A percentile compares a stretch with the other conserved stretches of the same genome.
phyloP scores from a whole-genome alignment of 768 basidiomycete species.

The Pluteus cervinus region DNA sequence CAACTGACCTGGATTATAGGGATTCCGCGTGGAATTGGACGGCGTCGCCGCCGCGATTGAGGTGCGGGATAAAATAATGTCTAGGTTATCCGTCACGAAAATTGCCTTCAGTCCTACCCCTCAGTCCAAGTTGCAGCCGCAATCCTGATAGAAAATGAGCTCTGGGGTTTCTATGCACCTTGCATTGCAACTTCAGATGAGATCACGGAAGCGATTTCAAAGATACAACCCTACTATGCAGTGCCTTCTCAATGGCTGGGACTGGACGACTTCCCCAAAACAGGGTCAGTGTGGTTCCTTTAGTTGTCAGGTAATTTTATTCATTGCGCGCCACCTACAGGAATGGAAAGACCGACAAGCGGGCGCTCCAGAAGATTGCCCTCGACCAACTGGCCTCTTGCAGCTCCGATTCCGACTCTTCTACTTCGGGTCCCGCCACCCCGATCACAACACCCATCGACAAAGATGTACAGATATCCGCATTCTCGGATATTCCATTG shows the following conservation, averaged over 20 bases:
- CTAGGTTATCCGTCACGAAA: slow-evolving; percentile 1
- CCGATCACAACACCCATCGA: too few relatives aligned
- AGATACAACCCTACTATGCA: slow-evolving; percentile 55
- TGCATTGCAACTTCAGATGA: slow-evolving; percentile 24
- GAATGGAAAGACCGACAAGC: slow-evolving; percentile 47
- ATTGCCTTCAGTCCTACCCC: slow-evolving; percentile 26
- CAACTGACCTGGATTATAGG: slow-evolving; percentile 21
- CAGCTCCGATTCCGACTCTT: too few relatives aligned
- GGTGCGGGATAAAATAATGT: slow-evolving; percentile 21
- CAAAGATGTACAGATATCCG: too few relatives aligned
- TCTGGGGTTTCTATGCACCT: slow-evolving; percentile 54
- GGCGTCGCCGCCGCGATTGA: slow-evolving; percentile 58
- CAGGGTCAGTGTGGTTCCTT: slow-evolving; percentile 29
- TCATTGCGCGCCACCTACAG: slow-evolving; percentile 17
- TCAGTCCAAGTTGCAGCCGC: slow-evolving; percentile 42
- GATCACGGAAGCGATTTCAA: slow-evolving; percentile 39
- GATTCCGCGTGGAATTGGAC: slow-evolving; percentile 60
- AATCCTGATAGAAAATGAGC: slow-evolving; percentile 41
- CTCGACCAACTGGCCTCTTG: slow-evolving; percentile 16
- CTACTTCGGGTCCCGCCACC: too few relatives aligned
- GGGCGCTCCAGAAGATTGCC: slow-evolving; percentile 33
- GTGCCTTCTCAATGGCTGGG: slow-evolving; percentile 41
- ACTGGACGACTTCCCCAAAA: slow-evolving; percentile 45
- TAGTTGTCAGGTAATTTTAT: slow-evolving; percentile 1
- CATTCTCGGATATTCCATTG: too few relatives aligned